Percentiles rank a stretch among this genome's conserved stretches.
These are phyloP conservation scores for Aspergillus quadrilineatus DNA, from an alignment of 2,329 filamentous ascomycete species.

Conservation along the genomic window DNA sequence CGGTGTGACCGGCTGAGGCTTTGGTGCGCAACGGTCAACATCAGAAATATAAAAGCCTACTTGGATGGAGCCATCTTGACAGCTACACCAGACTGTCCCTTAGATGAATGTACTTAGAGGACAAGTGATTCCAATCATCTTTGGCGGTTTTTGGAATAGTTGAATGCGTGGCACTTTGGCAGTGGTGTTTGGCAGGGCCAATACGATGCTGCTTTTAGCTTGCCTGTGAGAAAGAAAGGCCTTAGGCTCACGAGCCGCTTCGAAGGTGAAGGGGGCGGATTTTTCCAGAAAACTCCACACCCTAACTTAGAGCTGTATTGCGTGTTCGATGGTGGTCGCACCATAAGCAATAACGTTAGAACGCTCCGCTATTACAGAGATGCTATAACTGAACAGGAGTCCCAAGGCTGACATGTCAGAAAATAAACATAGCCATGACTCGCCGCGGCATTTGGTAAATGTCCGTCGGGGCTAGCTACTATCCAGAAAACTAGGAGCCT, in stretches of 20 bases:
- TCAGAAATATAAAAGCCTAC: background rate
- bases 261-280: background rate
- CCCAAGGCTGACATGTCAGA: conserved; percentile 1
- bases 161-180: too few relatives aligned
- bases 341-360: background rate
- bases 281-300: background rate
- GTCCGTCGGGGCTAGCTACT: background rate
- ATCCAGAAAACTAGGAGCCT: background rate
- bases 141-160: too few relatives aligned
- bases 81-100: too few relatives aligned
- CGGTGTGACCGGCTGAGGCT: background rate
- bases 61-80: too few relatives aligned
- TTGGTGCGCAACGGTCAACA: background rate
- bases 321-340: background rate
- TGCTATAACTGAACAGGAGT: background rate
- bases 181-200: too few relatives aligned
- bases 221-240: too few relatives aligned
- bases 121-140: too few relatives aligned
- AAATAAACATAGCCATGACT: background rate
- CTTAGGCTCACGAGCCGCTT: background rate
- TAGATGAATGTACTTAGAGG: too few relatives aligned
- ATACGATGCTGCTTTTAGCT: too few relatives aligned
- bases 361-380: background rate
- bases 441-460: background rate
- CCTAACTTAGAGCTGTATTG: background rate